Evolutionary conservation across 2,329 filamentous ascomycete genomes (phyloP), one percentile per base, ranked within the genome.

Genomic region (Colletotrichum trifolii): DNA sequence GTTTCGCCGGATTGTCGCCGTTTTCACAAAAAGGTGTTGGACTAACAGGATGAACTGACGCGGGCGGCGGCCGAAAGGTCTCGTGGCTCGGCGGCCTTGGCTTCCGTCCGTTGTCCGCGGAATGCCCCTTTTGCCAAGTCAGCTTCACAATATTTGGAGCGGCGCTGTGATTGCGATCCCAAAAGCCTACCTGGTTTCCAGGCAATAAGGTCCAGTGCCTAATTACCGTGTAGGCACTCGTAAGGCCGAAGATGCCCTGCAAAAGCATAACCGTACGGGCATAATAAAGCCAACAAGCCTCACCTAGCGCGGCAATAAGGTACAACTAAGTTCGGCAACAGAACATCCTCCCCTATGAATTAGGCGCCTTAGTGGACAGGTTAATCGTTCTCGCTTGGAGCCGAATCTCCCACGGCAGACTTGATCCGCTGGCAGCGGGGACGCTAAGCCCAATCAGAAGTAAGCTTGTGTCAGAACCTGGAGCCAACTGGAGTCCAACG

Each of bases 401-500:
- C 55, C 49, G 43, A 52, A 55, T 65, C 35, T 45, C 52, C 43
- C 38, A 46, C 57, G 57, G 58, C 62, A 61, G 25, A 36, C 42
- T 38, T 36, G 40, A 33, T 47, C 40, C 48, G 54, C 47, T 43
- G 36, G 11, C 48, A n/a, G 47, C 40, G 59, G 63, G 11, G 59
- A 63, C 58, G 63, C 63, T 66, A 66, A 57, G 46, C 53, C 63
- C 40, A 35, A 66, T 66, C 47, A 35, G 52, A 66, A 66, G 59
- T 53, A 63, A 62, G 63, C 63, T 63, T 57, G 59, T 66, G 47
- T 65, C 62, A 65, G 62, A 43, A 46, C 57, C 52, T n/a, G 52
- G 61, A 42, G 49, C 40, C 52, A 55, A 55, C 52, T 54, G 52
- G 25, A 48, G 46, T 48, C 25, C 15, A 34, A 13, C 43, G n/a